phyloP scores from a whole-genome alignment of 1,139 yeast genomes.

The Magnusiomyces starmeri region DNA sequence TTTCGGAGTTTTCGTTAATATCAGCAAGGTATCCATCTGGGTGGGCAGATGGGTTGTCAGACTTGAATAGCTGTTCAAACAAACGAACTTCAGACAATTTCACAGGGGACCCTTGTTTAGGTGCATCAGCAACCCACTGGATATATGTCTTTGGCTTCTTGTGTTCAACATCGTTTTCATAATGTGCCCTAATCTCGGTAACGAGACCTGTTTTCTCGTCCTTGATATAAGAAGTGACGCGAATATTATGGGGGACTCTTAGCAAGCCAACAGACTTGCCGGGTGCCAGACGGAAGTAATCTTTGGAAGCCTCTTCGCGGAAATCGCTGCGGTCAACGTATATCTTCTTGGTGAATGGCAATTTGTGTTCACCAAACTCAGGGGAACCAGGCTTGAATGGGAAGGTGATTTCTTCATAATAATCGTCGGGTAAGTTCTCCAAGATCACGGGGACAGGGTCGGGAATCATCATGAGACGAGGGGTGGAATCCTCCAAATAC shows the following conservation, averaged over 20 bases:
- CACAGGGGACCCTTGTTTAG: constrained; percentile 54
- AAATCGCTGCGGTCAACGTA: constrained; percentile 86
- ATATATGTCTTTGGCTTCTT: constrained; percentile 88
- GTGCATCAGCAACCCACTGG: constrained; percentile 87
- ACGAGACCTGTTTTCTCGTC: constrained; percentile 55
- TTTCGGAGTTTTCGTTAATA: constrained; percentile 73
- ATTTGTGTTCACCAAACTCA: constrained; percentile 65
- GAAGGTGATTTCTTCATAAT: constrained; percentile 58
- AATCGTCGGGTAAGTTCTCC: constrained; percentile 75
- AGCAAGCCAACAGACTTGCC: constrained; percentile 94
- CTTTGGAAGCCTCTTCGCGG: constrained; percentile 54
- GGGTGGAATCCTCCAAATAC: constrained; percentile 84
- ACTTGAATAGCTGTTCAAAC: constrained; percentile 79
- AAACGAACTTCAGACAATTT: constrained; percentile 70
- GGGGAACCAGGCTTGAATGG: constrained; percentile 85
- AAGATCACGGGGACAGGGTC: constrained; percentile 80
- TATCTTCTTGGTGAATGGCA: constrained; percentile 68
- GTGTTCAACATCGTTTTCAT: constrained; percentile 57
- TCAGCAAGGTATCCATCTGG: constrained; percentile 87
- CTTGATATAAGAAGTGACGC: constrained; percentile 61
- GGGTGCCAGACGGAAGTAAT: constrained; percentile 86
- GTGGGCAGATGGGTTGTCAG: constrained; percentile 84
- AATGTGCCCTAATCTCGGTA: constrained; percentile 66
- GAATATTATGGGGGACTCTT: constrained; percentile 79
- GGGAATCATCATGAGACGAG: constrained; percentile 88